These are phyloP conservation scores for Parathielavia appendiculata DNA, from an alignment of 495 filamentous ascomycete genomes.

Conservation along the genomic window DNA sequence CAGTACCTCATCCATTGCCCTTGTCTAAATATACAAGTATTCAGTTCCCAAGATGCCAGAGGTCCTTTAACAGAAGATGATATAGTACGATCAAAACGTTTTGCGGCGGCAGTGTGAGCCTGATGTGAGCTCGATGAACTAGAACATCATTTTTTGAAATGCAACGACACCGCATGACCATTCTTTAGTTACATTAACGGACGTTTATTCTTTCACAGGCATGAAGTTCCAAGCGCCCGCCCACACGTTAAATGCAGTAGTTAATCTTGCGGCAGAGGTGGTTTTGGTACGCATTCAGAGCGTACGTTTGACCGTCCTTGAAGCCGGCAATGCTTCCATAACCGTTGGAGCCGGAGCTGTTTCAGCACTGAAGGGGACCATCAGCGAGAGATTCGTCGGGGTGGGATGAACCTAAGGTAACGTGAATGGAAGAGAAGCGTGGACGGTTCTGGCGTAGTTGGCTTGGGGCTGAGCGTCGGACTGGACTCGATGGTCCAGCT, in stretches of 20 bases:
- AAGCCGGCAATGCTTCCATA: slow-evolving; percentile 9
- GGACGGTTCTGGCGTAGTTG: slow-evolving; percentile 14
- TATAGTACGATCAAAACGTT: no score
- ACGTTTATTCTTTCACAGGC: no score
- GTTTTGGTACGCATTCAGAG: background rate
- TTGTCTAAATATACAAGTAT: no score
- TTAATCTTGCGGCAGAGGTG: slow-evolving; percentile 5
- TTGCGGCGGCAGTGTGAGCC: no score
- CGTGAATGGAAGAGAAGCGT: background rate
- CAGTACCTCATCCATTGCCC: no score
- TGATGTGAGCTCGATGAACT: no score
- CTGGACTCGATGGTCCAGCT: no score
- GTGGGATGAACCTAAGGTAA: background rate
- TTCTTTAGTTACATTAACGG: no score
- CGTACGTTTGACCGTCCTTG: slow-evolving; percentile 6
- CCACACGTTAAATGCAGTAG: background rate
- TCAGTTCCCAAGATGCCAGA: no score
- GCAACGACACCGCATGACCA: no score
- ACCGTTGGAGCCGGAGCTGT: slow-evolving; percentile 14
- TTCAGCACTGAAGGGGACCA: background rate
- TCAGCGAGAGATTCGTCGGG: background rate
- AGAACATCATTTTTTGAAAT: no score
- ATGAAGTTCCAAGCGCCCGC: background rate
- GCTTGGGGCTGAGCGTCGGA: slow-evolving; percentile 13
- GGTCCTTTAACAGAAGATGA: no score